phyloP scores from a whole-genome alignment of 2,329 filamentous ascomycete species.

The Bimuria novae-zelandiae region DNA sequence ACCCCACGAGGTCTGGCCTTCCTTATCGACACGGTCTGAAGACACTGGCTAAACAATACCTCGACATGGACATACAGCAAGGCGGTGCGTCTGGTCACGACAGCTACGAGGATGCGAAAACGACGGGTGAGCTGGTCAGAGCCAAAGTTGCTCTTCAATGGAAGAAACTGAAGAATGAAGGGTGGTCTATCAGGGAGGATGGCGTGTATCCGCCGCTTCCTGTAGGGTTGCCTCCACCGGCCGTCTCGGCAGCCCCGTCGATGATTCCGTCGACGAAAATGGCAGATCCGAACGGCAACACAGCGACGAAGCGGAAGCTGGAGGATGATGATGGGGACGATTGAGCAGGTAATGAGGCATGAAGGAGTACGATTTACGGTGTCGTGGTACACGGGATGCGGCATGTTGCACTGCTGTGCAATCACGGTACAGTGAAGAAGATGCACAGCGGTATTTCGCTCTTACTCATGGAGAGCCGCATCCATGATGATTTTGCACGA shows the following conservation, averaged over 20 bases:
- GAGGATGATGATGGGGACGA: slow-evolving; percentile 13
- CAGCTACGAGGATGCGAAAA: slow-evolving; percentile 86
- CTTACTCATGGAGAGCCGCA: not conserved
- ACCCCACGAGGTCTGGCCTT: slow-evolving; percentile 75
- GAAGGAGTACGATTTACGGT: not conserved
- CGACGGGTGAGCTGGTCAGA: slow-evolving; percentile 83
- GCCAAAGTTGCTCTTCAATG: slow-evolving; percentile 72
- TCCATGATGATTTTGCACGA: not conserved
- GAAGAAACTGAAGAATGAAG: slow-evolving; percentile 66
- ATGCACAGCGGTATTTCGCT: not conserved
- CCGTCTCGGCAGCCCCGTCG: slow-evolving; percentile 14
- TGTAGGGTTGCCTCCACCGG: slow-evolving; percentile 20
- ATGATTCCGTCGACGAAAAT: slow-evolving; percentile 23
- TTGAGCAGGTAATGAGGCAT: not conserved
- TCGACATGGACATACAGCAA: slow-evolving; percentile 79
- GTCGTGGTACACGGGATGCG: not conserved
- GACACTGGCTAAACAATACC: slow-evolving; percentile 68
- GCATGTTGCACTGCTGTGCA: not conserved
- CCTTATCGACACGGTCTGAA: slow-evolving; percentile 81
- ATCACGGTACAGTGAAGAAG: no score
- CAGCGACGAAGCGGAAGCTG: slow-evolving; percentile 32
- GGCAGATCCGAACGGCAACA: slow-evolving; percentile 11
- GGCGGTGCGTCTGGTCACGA: slow-evolving; percentile 76
- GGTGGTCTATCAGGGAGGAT: slow-evolving; percentile 60
- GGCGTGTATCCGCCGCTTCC: slow-evolving; percentile 39